Percentiles rank a stretch among this genome's conserved stretches.
Evolutionary conservation across 1,139 yeast species (phyloP).

Genomic region (Wickerhamiella infanticola): DNA sequence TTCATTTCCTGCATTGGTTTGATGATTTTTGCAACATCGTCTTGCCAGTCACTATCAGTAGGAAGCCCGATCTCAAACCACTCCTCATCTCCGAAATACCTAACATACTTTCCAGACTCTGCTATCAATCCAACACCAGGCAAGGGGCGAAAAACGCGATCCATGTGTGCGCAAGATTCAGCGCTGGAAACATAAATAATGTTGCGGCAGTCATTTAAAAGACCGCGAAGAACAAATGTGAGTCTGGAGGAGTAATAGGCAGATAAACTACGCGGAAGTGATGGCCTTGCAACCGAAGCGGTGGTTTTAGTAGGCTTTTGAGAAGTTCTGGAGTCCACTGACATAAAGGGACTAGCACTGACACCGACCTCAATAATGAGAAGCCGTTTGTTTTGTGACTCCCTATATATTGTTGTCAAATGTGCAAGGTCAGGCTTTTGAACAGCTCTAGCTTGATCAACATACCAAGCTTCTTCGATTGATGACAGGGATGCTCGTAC

Average conservation of each 20-base stretch:
- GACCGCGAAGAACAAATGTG: constrained; percentile 27
- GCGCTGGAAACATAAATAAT: constrained; percentile 59
- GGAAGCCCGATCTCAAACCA: constrained; percentile 43
- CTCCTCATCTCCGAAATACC: constrained; percentile 25
- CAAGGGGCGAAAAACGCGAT: constrained; percentile 49
- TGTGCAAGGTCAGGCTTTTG: constrained; percentile 20
- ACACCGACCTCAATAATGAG: constrained; percentile 22
- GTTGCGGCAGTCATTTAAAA: constrained; percentile 39
- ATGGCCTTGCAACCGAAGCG: not conserved
- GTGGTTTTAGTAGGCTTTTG: not conserved
- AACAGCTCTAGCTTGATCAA: constrained; percentile 31
- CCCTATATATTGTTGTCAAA: constrained; percentile 9
- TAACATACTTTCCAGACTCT: constrained; percentile 68
- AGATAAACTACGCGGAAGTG: not conserved
- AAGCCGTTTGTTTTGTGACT: constrained; percentile 18
- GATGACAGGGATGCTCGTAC: constrained; percentile 40
- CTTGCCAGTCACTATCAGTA: constrained; percentile 36
- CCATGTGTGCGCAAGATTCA: constrained; percentile 47
- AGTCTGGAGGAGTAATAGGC: constrained; percentile 13
- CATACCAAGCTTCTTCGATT: constrained; percentile 49
- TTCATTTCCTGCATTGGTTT: constrained; percentile 59
- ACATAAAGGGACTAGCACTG: not conserved
- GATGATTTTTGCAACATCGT: constrained; percentile 42
- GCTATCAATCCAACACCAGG: constrained; percentile 70
- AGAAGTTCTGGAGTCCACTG: not conserved